Evolutionary conservation across 495 filamentous ascomycete genomes (phyloP), one percentile per base, ranked within the genome.

Genomic region (Lichina pygmaea): DNA sequence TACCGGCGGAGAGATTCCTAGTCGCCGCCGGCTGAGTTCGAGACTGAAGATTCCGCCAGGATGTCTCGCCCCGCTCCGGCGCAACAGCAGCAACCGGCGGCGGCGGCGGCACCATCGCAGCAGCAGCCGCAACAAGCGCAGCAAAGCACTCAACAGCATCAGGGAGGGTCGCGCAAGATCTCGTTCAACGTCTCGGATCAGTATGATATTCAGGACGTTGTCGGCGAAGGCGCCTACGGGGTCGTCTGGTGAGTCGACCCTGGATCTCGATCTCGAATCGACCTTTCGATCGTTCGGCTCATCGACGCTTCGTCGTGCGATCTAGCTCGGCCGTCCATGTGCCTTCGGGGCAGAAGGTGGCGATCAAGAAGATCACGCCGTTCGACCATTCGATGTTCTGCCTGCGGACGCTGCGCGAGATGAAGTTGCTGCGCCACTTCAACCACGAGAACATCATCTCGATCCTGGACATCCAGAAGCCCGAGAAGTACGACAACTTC

Each of bases 401-500:
- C 58, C 64, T 99, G 53, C 71, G 91, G 55, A 99, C 91, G 7
- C 66, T 99, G 51, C 84, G 91, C 55, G 91, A 99, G 63, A 99
- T 99, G 91, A 99, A 99, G 71, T 68, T 99, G 46, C 67, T 99
- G 51, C 73, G 91, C 52, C 95, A 99, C 62, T 99, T 99, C 70
- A 99, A 99, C 64, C 91, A 99, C 57, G 91, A 99, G 63, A 99
- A 99, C 62, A 95, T 99, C 62, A 99, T 99, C 57, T 93, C 86
- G 34, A 99, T 99, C 53, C 69, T 99, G 44, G 91, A 99, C 61
- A 95, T 99, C 53, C 91, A 99, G 64, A 89, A 93, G 66, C 91
- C 91, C 17, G 71, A 86, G 52, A 86, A 79, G 63, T 95, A 86
- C 54, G 86, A 94, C 54, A 78, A 75, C 41, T 99, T 99, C 60